Conservation (phyloP, 1,139 yeast species). For the Geotrichum macrosporum region DNA sequence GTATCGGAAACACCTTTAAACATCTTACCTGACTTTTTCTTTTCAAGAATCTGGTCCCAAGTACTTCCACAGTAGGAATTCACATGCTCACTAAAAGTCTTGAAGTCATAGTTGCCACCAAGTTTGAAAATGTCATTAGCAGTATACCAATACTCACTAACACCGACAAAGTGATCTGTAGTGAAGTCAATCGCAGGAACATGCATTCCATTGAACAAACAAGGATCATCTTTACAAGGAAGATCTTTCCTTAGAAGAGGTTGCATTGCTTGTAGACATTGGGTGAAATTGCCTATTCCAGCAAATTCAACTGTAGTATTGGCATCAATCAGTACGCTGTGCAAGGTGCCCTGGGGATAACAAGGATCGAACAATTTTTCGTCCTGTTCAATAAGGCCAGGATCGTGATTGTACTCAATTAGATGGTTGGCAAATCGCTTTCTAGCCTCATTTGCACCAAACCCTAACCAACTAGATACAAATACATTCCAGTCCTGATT, state of each 20-base stretch:
- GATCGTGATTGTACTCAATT: slow-evolving; percentile 17
- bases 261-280: slow-evolving; percentile 57
- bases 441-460: slow-evolving; percentile 73
- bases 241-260: slow-evolving; percentile 48
- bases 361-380: slow-evolving; percentile 58
- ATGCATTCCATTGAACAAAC: slow-evolving; percentile 41
- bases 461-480: slow-evolving; percentile 72
- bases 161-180: slow-evolving; percentile 63
- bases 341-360: slow-evolving; percentile 44
- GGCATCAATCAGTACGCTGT: slow-evolving; percentile 28
- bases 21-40: slow-evolving; percentile 25
- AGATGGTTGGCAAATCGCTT: slow-evolving; percentile 44
- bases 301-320: slow-evolving; percentile 39
- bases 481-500: slow-evolving; percentile 50
- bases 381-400: slow-evolving; percentile 3
- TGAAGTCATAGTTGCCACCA: slow-evolving; percentile 43
- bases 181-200: slow-evolving; percentile 66
- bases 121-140: slow-evolving; percentile 46
- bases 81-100: slow-evolving; percentile 45
- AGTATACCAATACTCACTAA: slow-evolving; percentile 80
- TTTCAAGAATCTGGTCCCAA: slow-evolving; percentile 44
- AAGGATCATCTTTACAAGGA: slow-evolving; percentile 43
- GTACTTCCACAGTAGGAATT: slow-evolving; percentile 45
- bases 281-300: slow-evolving; percentile 59
- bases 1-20: slow-evolving; percentile 40